Evolutionary conservation across 805 yeast genomes (phyloP).

Genomic region (Priceomyces carsonii): DNA sequence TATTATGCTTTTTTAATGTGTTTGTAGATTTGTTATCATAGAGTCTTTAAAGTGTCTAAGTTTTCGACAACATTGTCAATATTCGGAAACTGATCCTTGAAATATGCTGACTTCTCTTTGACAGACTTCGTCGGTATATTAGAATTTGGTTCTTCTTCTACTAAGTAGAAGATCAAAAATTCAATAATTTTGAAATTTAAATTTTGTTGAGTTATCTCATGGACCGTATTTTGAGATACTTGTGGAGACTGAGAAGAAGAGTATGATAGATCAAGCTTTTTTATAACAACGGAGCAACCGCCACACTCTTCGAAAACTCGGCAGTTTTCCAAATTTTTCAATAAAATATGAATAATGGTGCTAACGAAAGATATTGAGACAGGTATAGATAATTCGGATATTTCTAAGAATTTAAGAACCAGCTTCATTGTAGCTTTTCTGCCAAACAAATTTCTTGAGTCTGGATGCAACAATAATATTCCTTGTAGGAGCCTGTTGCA

Average conservation of each 20-base stretch:
- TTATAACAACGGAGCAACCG: constrained; percentile 57
- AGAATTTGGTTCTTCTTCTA: constrained; percentile 50
- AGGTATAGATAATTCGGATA: constrained; percentile 5
- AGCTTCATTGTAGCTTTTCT: constrained; percentile 40
- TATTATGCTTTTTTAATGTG: neutral
- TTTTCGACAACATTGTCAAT: constrained; percentile 39
- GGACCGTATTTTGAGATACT: constrained; percentile 6
- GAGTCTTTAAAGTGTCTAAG: constrained; percentile 31
- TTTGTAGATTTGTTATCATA: constrained; percentile 7
- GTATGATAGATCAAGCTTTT: constrained; percentile 28
- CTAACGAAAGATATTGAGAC: constrained; percentile 42
- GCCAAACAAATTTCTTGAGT: constrained; percentile 51
- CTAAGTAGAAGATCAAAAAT: constrained; percentile 65
- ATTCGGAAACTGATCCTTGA: constrained; percentile 39
- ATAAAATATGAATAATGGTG: constrained; percentile 56
- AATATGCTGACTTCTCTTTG: constrained; percentile 34
- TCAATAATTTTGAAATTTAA: constrained; percentile 66
- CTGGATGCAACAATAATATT: constrained; percentile 56
- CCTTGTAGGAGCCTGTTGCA: constrained; percentile 55
- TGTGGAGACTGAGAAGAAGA: constrained; percentile 7
- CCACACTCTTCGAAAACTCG: constrained; percentile 56
- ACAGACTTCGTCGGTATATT: constrained; percentile 12
- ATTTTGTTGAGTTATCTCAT: constrained; percentile 42
- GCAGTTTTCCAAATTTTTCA: constrained; percentile 56
- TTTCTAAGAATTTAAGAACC: constrained; percentile 26